These are phyloP conservation scores for Staphylotrichum longicolle DNA, from an alignment of 495 filamentous ascomycete genomes.

Conservation along the genomic window DNA sequence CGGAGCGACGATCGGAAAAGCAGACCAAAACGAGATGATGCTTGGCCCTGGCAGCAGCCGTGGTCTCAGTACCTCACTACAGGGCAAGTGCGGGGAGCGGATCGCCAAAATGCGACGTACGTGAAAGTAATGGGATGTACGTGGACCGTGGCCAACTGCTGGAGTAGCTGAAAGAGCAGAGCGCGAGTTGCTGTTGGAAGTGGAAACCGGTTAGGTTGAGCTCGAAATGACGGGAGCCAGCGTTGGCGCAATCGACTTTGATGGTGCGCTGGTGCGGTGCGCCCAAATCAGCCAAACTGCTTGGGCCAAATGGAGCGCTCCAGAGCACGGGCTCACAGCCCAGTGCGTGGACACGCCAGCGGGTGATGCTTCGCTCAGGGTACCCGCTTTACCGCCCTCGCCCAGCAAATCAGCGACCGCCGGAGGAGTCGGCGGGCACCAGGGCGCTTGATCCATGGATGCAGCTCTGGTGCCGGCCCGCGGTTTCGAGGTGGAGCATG, in stretches of 20 bases:
- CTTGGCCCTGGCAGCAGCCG: slow-evolving; percentile 3
- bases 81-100: slow-evolving; percentile 12
- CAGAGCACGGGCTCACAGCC: slow-evolving; percentile 8
- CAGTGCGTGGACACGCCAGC: slow-evolving; percentile 1
- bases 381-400: too few species aligned
- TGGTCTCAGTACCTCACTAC: slow-evolving; percentile 2
- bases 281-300: slow-evolving; percentile 26
- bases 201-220: slow-evolving; percentile 24
- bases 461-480: too few species aligned
- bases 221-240: slow-evolving; percentile 30
- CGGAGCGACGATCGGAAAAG: slow-evolving; percentile 15
- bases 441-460: too few species aligned
- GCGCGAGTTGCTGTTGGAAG: slow-evolving; percentile 14
- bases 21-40: slow-evolving; percentile 14
- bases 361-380: too few species aligned
- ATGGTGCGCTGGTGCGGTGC: slow-evolving; percentile 14
- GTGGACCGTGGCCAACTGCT: slow-evolving; percentile 14
- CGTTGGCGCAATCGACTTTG: slow-evolving; percentile 30
- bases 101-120: neutral
- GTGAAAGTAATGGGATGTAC: slow-evolving; percentile 6
- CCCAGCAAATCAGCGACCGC: too few species aligned
- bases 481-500: too few species aligned
- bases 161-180: slow-evolving; percentile 22
- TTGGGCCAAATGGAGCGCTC: slow-evolving; percentile 11
- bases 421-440: too few species aligned